Conservation (phyloP, 305 asterid species). For the Stenogyne calaminthoides region DNA sequence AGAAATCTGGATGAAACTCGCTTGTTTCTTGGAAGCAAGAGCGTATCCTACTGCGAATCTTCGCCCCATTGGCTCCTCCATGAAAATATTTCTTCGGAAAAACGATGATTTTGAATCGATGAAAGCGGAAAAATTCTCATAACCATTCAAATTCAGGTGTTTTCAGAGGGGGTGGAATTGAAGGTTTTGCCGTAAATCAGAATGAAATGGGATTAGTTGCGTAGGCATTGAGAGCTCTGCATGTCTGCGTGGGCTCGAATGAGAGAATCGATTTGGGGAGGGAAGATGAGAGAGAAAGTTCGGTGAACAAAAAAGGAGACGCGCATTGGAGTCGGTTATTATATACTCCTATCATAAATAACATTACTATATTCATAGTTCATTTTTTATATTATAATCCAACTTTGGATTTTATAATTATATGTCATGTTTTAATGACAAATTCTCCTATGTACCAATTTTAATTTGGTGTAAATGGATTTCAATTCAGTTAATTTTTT, state of each 20-base stretch:
- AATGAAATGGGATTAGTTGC: constrained; percentile 7
- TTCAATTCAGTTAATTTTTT: no score
- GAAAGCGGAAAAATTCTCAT: constrained; percentile 26
- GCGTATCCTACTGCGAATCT: constrained; percentile 74
- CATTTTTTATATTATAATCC: no score
- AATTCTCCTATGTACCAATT: no score
- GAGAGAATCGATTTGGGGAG: neutral
- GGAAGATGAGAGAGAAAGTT: neutral
- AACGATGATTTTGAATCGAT: constrained; percentile 20
- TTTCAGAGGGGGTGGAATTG: constrained; percentile 20
- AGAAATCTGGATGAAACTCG: constrained; percentile 66
- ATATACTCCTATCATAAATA: neutral
- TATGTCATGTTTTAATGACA: no score
- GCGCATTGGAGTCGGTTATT: neutral
- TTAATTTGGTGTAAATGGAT: no score
- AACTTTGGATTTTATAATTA: no score
- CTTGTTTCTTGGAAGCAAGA: constrained; percentile 71
- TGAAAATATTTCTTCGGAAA: constrained; percentile 23
- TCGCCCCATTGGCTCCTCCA: constrained; percentile 55
- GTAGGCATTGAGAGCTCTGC: constrained; percentile 27
- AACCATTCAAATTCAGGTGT: constrained; percentile 30
- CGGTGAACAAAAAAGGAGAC: neutral
- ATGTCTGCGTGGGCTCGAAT: constrained; percentile 31
- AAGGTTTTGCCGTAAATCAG: constrained; percentile 21
- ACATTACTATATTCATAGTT: no score